These are phyloP conservation scores for Backusella australiensis DNA, from an alignment of 192 early-diverging fungal genomes.

Conservation along the genomic window DNA sequence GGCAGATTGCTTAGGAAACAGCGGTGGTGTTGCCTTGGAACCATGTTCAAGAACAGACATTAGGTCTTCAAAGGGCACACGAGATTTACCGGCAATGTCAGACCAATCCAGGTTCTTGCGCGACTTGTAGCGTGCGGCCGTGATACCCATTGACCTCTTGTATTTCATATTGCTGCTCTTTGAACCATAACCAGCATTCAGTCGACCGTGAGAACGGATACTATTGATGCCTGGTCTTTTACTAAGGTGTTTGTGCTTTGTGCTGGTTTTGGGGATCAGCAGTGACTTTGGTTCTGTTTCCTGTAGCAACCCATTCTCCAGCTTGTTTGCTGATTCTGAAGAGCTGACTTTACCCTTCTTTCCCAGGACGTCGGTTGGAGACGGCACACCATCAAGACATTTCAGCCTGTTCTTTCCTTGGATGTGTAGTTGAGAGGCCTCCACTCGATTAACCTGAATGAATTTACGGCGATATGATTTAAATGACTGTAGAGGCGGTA, in stretches of 20 bases:
- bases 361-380: not conserved
- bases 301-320: not conserved
- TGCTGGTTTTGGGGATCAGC: not conserved
- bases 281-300: not conserved
- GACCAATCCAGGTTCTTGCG: slow-evolving; percentile 37
- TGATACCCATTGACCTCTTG: slow-evolving; percentile 30
- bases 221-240: not conserved
- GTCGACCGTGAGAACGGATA: not conserved
- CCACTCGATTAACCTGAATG: not conserved
- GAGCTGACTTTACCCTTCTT: not conserved
- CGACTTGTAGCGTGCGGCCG: slow-evolving; percentile 37
- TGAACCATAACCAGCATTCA: not conserved
- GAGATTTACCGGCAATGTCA: slow-evolving; percentile 33
- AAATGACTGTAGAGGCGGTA: not conserved
- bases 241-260: not conserved
- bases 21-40: slow-evolving; percentile 53
- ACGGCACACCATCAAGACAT: not conserved
- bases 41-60: slow-evolving; percentile 62
- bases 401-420: not conserved
- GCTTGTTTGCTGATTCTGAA: not conserved
- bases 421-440: not conserved
- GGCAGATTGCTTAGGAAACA: slow-evolving; percentile 64
- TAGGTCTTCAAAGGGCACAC: slow-evolving; percentile 55
- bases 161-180: not conserved
- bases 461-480: slow-evolving; percentile 11